Evolutionary conservation across 345 rosid genomes (phyloP).

Genomic region (Brassica cretica): DNA sequence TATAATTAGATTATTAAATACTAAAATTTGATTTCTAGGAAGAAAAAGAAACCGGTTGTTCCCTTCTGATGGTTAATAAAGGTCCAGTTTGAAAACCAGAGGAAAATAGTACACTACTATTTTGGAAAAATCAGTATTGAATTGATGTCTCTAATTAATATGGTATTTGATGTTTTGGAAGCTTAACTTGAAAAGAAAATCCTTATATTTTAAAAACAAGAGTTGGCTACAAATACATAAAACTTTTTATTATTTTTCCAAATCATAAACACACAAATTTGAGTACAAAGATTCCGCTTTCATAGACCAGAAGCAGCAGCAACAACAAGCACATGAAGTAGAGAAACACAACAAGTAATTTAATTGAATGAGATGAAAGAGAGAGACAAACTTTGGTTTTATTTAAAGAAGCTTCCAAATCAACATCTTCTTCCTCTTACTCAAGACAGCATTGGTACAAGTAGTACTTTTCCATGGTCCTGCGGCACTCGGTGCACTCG

Average conservation of each 20-base stretch:
- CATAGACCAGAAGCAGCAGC: slow-evolving; percentile 14
- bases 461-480: slow-evolving; percentile 60
- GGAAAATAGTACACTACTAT: background rate
- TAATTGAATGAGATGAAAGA: background rate
- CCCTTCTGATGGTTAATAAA: background rate
- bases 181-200: background rate
- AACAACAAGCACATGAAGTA: slow-evolving; percentile 15
- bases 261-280: slow-evolving; percentile 36
- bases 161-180: background rate
- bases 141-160: too few species aligned
- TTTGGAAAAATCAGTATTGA: background rate
- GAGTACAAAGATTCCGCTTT: slow-evolving; percentile 26
- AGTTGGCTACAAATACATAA: background rate
- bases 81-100: background rate
- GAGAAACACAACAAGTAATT: slow-evolving; percentile 16
- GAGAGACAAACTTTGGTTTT: slow-evolving; percentile 18
- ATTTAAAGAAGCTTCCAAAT: background rate
- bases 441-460: slow-evolving; percentile 66
- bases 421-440: background rate
- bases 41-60: background rate
- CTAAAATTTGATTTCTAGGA: background rate
- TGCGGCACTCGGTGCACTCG: slow-evolving; percentile 59
- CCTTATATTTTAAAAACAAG: background rate
- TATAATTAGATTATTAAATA: background rate
- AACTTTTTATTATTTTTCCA: background rate